Conservation (phyloP, 2,329 filamentous ascomycete genomes). For the Ophiocordyceps australis region DNA sequence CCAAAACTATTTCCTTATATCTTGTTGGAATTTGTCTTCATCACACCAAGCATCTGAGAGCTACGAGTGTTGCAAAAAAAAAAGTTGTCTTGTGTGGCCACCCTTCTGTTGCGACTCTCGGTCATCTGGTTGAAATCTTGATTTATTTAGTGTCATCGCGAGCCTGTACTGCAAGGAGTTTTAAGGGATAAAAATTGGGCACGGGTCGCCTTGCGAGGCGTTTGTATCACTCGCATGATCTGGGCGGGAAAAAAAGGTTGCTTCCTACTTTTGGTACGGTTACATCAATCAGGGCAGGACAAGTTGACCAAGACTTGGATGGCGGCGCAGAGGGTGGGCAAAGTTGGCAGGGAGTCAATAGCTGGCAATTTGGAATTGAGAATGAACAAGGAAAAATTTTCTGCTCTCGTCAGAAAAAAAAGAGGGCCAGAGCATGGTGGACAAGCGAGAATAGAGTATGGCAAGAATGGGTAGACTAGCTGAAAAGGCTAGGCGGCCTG, state of each 20-base stretch:
- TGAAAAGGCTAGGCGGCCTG: too few relatives aligned
- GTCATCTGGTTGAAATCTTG: too few relatives aligned
- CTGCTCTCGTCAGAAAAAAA: too few relatives aligned
- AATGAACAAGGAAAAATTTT: too few relatives aligned
- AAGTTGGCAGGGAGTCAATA: neutral
- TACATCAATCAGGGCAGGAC: too few relatives aligned
- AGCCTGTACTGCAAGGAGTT: slow-evolving; percentile 3
- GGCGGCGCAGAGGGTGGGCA: neutral
- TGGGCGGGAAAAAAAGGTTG: too few relatives aligned
- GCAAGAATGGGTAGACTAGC: too few relatives aligned
- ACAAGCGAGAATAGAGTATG: too few relatives aligned
- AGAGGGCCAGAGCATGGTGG: too few relatives aligned
- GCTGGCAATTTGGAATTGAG: neutral
- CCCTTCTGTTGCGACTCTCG: slow-evolving; percentile 8
- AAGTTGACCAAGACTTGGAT: too few relatives aligned
- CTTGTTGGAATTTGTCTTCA: slow-evolving; percentile 19
- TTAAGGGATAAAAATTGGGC: slow-evolving; percentile 6
- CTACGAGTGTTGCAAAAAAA: slow-evolving; percentile 14
- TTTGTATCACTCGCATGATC: slow-evolving; percentile 17
- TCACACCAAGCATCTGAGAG: slow-evolving; percentile 7
- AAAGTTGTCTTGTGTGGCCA: slow-evolving; percentile 7
- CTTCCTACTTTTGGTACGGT: too few relatives aligned
- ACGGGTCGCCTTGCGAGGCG: slow-evolving; percentile 6
- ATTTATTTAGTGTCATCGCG: slow-evolving; percentile 5
- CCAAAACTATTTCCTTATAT: slow-evolving; percentile 4